Percentiles rank a stretch among this genome's conserved stretches.
Evolutionary conservation across 2,329 filamentous ascomycete species (phyloP).

Genomic region (Xylariaceae sp.): DNA sequence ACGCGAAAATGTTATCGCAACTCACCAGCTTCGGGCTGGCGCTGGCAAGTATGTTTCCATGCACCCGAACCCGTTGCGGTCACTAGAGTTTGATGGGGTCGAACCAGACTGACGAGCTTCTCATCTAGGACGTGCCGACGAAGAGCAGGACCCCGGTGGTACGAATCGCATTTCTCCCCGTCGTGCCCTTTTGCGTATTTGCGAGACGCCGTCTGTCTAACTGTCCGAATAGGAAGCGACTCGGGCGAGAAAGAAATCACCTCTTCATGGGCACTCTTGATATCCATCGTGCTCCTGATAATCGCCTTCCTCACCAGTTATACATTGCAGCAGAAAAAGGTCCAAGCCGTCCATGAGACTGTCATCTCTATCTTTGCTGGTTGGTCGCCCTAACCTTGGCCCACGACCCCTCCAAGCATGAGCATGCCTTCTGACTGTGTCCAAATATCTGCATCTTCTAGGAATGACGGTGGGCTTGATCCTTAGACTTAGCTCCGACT

Average conservation of each 20-base stretch:
- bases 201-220: constrained; percentile 17
- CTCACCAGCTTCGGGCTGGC: constrained; percentile 34
- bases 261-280: constrained; percentile 95
- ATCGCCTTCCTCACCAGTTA: constrained; percentile 95
- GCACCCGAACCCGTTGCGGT: constrained; percentile 3
- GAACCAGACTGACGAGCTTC: constrained; percentile 7
- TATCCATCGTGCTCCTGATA: constrained; percentile 90
- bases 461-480: constrained; percentile 94
- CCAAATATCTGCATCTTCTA: constrained; percentile 32
- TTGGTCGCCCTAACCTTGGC: constrained; percentile 30
- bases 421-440: constrained; percentile 9
- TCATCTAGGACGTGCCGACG: constrained; percentile 39
- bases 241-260: constrained; percentile 89
- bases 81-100: not conserved
- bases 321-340: constrained; percentile 90
- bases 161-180: constrained; percentile 21
- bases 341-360: constrained; percentile 96
- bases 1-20: constrained; percentile 33
- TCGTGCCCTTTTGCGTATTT: constrained; percentile 3
- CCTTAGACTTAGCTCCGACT: constrained; percentile 72
- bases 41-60: constrained; percentile 34
- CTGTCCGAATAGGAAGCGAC: constrained; percentile 56
- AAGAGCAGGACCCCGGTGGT: constrained; percentile 45
- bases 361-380: constrained; percentile 97
- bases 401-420: not conserved